Evolutionary conservation across 1,284 basidiomycete genomes (phyloP).

Genomic region (Microbotryomycetes sp.): DNA sequence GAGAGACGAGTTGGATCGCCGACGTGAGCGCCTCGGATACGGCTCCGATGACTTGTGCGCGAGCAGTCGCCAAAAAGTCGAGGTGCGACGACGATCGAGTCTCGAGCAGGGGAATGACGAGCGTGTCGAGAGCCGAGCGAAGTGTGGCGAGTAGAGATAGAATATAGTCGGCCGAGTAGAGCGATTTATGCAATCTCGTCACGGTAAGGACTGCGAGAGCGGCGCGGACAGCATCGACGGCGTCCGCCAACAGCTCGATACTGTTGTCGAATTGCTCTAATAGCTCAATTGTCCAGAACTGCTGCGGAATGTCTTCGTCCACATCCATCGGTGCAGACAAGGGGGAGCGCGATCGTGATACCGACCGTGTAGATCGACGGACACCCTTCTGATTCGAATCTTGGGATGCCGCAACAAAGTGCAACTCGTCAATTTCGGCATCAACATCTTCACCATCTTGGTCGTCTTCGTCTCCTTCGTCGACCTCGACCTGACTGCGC

Average conservation of each 20-base stretch:
- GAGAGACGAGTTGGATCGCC: constrained; percentile 5
- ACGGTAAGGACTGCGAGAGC: constrained; percentile 25
- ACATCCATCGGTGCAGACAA: background rate
- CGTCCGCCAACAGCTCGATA: constrained; percentile 13
- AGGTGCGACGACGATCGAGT: constrained; percentile 38
- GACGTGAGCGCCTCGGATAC: constrained; percentile 5
- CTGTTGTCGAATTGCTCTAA: background rate
- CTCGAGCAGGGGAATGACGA: constrained; percentile 25
- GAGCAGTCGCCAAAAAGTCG: constrained; percentile 38
- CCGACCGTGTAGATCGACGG: constrained; percentile 4
- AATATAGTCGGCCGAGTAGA: constrained; percentile 44
- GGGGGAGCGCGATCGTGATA: background rate
- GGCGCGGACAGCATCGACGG: constrained; percentile 15
- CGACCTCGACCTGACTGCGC: constrained; percentile 38
- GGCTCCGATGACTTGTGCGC: background rate
- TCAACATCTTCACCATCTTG: constrained; percentile 41
- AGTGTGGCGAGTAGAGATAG: constrained; percentile 52
- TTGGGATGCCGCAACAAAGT: background rate
- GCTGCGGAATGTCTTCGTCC: background rate
- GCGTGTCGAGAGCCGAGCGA: constrained; percentile 47
- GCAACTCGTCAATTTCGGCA: constrained; percentile 40
- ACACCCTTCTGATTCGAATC: constrained; percentile 28
- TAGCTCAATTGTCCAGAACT: constrained; percentile 14
- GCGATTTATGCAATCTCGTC: constrained; percentile 10
- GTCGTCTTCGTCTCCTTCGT: constrained; percentile 47